Base-by-base conservation (phyloP, 129 eudicot species). In the Artemisia tridentata region DNA sequence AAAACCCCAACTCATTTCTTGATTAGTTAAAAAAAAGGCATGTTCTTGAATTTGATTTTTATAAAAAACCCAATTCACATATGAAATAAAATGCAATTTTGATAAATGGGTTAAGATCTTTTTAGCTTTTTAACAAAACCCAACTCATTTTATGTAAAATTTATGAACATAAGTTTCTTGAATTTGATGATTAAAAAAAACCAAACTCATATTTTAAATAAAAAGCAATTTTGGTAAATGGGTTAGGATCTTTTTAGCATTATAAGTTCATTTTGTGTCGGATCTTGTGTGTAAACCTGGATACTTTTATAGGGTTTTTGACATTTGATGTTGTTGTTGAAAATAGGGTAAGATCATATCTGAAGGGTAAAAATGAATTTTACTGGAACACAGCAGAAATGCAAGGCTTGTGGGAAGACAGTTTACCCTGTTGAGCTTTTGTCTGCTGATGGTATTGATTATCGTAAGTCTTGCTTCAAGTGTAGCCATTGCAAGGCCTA, bases 381-480 rank as follows among this genome's bases (percentile, higher is more conserved):
- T 74, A 84, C 63, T 68, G 97, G 97, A 57, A 91, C 97, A 46
- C 96, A 91, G 68, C 88, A 91, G 77, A 91, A 88, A 79, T 91
- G 97, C 88, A 91, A 91, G 93, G 96, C 88, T 14, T 91, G 97
- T 73, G 96, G 88, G 77, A 91, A 91, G 84, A 91, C 97, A 10
- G 97, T 91, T 82, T 91, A 91, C 64, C 96, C 95, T 2, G 84
- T 91, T 74, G 97, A 91, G 86, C 86, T 86, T 45, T 80, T 91
- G 87, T 88, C 97, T 79, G 97, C 97, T 45, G 97, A 91, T 84
- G 97, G 96, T 59, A 59, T 88, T 74, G 85, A 78, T 83, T 91
- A 86, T 79, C 97, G 88, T 78, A 91, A 91, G 49, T 82, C 97
- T 75, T 91, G 97, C 87, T 91, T 91, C 86, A 91, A 84, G 77